These are phyloP conservation scores for Hibiscus trionum DNA, from an alignment of 345 rosid species.

Conservation along the genomic window DNA sequence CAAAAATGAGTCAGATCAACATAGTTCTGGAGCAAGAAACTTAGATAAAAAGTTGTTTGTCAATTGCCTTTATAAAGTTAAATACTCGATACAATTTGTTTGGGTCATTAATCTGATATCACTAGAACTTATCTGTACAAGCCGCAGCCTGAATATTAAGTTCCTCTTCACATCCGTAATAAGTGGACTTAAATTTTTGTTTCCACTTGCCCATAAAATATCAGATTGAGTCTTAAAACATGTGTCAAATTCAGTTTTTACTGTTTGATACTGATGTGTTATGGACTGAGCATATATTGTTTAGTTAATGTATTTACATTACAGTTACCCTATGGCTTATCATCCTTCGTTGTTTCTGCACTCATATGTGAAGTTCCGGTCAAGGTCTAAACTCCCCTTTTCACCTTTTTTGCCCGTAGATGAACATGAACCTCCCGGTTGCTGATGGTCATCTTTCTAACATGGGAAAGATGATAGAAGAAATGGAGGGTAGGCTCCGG, in stretches of 20 bases:
- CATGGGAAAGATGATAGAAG: constrained; percentile 98
- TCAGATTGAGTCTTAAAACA: background rate
- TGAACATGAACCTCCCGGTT: constrained; percentile 76
- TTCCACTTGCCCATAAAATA: background rate
- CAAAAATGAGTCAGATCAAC: background rate
- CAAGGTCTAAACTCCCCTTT: background rate
- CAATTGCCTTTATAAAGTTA: background rate
- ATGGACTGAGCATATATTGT: background rate
- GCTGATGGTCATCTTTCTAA: constrained; percentile 92
- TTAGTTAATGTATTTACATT: background rate
- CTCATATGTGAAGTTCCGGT: background rate
- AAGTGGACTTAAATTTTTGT: background rate
- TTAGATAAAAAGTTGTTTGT: background rate
- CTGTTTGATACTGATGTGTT: background rate
- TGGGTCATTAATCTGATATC: background rate
- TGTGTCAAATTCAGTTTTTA: background rate
- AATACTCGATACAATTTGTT: background rate
- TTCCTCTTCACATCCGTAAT: background rate
- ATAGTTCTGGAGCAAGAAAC: background rate
- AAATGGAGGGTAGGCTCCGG: constrained; percentile 90
- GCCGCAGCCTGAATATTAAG: background rate
- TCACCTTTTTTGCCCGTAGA: constrained; percentile 27
- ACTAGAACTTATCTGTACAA: background rate
- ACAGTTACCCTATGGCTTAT: background rate
- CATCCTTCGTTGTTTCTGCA: background rate